phyloP scores from a whole-genome alignment of 768 basidiomycete species.

The Pulveroboletus sp. region DNA sequence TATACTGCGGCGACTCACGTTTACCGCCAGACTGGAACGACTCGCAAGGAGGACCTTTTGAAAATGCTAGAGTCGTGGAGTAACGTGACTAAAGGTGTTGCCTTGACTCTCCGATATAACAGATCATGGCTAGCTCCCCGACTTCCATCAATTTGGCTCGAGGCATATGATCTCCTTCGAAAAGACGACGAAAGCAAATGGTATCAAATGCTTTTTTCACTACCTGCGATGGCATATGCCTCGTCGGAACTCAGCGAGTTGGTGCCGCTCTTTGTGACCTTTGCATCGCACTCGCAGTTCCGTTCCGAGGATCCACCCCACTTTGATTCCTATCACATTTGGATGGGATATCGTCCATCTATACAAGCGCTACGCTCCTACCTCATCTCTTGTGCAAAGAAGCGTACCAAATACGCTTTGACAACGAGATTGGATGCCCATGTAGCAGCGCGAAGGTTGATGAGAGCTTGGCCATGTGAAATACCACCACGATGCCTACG shows the following conservation, averaged over 20 bases:
- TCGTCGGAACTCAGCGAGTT: slow-evolving; percentile 10
- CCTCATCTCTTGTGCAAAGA: too few species aligned
- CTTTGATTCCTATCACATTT: slow-evolving; percentile 5
- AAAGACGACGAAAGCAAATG: not conserved
- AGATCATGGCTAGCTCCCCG: too few species aligned
- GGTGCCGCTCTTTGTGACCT: slow-evolving; percentile 28
- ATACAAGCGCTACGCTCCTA: not conserved
- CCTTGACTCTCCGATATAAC: slow-evolving; percentile 15
- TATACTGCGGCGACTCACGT: too few species aligned
- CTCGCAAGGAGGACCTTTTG: not conserved
- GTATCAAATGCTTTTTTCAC: slow-evolving; percentile 24
- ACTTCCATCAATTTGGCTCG: too few species aligned
- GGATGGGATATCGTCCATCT: not conserved
- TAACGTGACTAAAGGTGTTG: not conserved
- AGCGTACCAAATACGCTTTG: too few species aligned
- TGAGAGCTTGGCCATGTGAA: slow-evolving; percentile 14
- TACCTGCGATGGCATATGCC: slow-evolving; percentile 27
- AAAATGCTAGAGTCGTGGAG: slow-evolving; percentile 4
- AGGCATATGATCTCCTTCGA: too few species aligned
- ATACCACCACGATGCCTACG: not conserved
- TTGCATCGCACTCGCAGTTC: slow-evolving; percentile 16
- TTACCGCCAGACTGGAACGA: not conserved
- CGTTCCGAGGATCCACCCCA: slow-evolving; percentile 6
- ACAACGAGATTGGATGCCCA: too few species aligned
- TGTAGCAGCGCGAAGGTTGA: not conserved